These are phyloP conservation scores for Golubevia pallescens DNA, from an alignment of 1,284 basidiomycete genomes.

Conservation along the genomic window DNA sequence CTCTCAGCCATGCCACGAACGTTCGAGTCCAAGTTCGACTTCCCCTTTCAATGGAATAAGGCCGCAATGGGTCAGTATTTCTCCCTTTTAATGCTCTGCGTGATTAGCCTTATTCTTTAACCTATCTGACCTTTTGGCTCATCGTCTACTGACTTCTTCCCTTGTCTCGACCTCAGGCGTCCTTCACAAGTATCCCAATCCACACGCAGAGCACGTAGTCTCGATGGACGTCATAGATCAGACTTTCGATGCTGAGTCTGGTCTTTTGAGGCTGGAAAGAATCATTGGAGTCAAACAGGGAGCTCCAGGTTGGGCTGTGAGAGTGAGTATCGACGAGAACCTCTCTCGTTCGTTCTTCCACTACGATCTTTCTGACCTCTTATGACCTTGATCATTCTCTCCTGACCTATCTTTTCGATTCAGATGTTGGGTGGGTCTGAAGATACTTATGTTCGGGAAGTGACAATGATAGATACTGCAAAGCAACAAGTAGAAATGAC, in stretches of 20 bases:
- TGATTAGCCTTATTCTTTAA: too few species aligned
- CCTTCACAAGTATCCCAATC: slow-evolving; percentile 96
- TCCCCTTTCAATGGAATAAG: too few species aligned
- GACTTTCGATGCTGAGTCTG: slow-evolving; percentile 79
- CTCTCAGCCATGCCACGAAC: too few species aligned
- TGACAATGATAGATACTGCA: slow-evolving; percentile 72
- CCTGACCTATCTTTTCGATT: neutral
- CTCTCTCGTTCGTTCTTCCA: slow-evolving; percentile 1
- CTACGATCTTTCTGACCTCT: slow-evolving; percentile 13
- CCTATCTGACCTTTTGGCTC: too few species aligned
- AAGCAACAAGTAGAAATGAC: slow-evolving; percentile 30
- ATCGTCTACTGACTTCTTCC: too few species aligned
- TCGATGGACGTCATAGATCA: slow-evolving; percentile 87
- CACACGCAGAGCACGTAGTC: slow-evolving; percentile 86
- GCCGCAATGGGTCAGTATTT: too few species aligned
- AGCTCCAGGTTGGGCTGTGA: slow-evolving; percentile 80
- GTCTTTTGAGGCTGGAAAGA: slow-evolving; percentile 84
- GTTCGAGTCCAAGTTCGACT: too few species aligned
- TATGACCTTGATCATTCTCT: slow-evolving; percentile 3
- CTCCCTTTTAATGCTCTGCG: too few species aligned
- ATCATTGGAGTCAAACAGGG: slow-evolving; percentile 85
- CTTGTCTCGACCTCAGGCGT: too few species aligned
- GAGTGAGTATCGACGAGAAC: slow-evolving; percentile 68
- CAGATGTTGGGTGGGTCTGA: slow-evolving; percentile 86
- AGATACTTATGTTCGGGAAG: slow-evolving; percentile 90